Percentiles rank a stretch among this genome's conserved stretches.
Conservation (phyloP, 257 asterid species). For the Solanum lycopersicoides region DNA sequence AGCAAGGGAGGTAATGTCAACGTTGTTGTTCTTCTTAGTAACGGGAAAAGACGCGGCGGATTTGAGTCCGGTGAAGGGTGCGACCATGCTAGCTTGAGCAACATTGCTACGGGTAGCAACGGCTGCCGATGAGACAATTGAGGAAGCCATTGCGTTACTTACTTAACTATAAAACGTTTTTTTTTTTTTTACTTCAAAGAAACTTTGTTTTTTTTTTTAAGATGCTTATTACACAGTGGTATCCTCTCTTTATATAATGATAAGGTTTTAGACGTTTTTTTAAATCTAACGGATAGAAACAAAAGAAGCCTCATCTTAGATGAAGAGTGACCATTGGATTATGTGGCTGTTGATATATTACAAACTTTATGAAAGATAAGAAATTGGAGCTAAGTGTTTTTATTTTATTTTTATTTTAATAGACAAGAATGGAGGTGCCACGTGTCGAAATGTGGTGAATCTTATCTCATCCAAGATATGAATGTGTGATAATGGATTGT, state of each 20-base stretch:
- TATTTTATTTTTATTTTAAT: not conserved
- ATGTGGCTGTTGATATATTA: constrained; percentile 17
- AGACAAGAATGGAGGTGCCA: constrained; percentile 9
- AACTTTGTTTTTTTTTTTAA: not conserved
- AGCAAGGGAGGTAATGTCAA: constrained; percentile 26
- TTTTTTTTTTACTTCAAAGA: not conserved
- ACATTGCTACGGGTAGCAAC: constrained; percentile 15
- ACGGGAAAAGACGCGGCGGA: constrained; percentile 18
- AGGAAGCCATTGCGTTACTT: constrained; percentile 35
- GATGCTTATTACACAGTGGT: not conserved
- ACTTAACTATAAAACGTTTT: not conserved
- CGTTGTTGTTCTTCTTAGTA: constrained; percentile 10
- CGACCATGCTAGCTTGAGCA: constrained; percentile 33
- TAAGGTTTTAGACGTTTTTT: not conserved
- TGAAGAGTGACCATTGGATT: constrained; percentile 20
- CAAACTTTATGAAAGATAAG: not conserved
- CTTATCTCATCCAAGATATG: constrained; percentile 30
- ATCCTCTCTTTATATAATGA: not conserved
- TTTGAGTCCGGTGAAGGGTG: constrained; percentile 35
- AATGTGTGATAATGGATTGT: not conserved
- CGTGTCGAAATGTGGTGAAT: constrained; percentile 13
- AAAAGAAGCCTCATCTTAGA: not conserved
- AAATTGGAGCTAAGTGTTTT: not conserved
- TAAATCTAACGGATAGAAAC: constrained; percentile 1
- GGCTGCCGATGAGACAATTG: constrained; percentile 26